These are phyloP conservation scores for Kodamaea fukazawae DNA, from an alignment of 805 yeast genomes.

Conservation along the genomic window DNA sequence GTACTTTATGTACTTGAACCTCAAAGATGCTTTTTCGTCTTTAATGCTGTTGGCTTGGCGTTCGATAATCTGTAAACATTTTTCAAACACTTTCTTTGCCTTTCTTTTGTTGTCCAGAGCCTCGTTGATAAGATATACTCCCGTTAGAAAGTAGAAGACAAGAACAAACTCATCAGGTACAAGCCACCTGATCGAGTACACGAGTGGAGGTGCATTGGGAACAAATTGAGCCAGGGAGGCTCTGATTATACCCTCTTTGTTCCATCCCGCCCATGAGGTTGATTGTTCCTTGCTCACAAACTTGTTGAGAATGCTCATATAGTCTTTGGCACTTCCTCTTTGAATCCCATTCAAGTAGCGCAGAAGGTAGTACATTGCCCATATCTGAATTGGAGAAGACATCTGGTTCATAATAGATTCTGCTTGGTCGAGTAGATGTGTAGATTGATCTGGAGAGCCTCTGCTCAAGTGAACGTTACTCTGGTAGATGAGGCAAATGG, in stretches of 20 bases:
- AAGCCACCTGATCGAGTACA: constrained; percentile 34
- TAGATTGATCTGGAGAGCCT: constrained; percentile 14
- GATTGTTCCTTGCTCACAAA: constrained; percentile 17
- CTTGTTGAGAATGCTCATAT: constrained; percentile 12
- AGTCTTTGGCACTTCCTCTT: constrained; percentile 10
- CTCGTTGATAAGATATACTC: constrained; percentile 36
- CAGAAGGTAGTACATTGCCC: constrained; percentile 17
- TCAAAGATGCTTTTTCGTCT: constrained; percentile 10
- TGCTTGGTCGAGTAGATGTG: constrained; percentile 8
- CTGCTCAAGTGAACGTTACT: constrained; percentile 17
- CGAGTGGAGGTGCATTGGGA: constrained; percentile 16
- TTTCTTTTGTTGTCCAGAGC: constrained; percentile 33
- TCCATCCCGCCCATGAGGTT: constrained; percentile 20
- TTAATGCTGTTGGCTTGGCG: constrained; percentile 20
- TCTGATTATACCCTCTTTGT: constrained; percentile 9
- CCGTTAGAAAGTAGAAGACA: constrained; percentile 41
- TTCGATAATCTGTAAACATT: constrained; percentile 33
- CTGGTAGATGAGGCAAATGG: constrained; percentile 15
- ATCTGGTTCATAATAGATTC: background rate
- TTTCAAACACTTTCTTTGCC: constrained; percentile 34
- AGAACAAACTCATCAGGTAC: constrained; percentile 42
- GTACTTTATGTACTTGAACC: constrained; percentile 28
- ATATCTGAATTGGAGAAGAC: constrained; percentile 11
- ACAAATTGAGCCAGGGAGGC: background rate
- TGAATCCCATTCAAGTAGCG: constrained; percentile 14